A percentile compares a stretch with the other conserved stretches of the same genome.
These are phyloP conservation scores for Arachis hypogaea DNA, from an alignment of 306 rosid species.

Conservation along the genomic window DNA sequence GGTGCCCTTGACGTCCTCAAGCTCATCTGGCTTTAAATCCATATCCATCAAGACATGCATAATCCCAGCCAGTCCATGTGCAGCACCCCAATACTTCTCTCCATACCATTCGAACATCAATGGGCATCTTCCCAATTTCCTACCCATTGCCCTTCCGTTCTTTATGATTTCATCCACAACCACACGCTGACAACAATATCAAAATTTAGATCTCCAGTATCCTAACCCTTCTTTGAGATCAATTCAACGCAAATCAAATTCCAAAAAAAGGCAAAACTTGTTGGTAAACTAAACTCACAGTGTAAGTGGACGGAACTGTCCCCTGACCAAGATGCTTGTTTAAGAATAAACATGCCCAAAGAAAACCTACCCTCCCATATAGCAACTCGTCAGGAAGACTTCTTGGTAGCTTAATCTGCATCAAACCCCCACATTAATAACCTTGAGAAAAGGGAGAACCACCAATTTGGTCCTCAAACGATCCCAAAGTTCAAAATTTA, in stretches of 20 bases:
- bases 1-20: conserved; percentile 68
- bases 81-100: conserved; percentile 84
- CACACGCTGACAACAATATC: conserved; percentile 42
- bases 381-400: conserved; percentile 75
- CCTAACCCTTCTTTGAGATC: neutral
- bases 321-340: conserved; percentile 67
- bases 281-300: conserved; percentile 53
- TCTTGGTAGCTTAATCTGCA: conserved; percentile 69
- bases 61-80: conserved; percentile 86
- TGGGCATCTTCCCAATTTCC: conserved; percentile 53
- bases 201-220: conserved; percentile 23
- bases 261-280: conserved; percentile 6
- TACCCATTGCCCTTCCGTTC: conserved; percentile 66
- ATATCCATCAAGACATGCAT: conserved; percentile 77
- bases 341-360: conserved; percentile 75
- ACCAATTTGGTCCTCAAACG: too few species aligned
- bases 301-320: conserved; percentile 56
- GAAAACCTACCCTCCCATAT: conserved; percentile 74
- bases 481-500: too few species aligned
- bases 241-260: conserved; percentile 24
- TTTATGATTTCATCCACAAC: conserved; percentile 60
- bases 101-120: conserved; percentile 85
- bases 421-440: neutral
- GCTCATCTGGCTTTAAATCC: conserved; percentile 70
- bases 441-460: neutral